Percentiles rank a stretch among this genome's conserved stretches.
These are phyloP conservation scores for Candida pseudoviswanathii DNA, from an alignment of 1,139 yeast genomes.

Conservation along the genomic window DNA sequence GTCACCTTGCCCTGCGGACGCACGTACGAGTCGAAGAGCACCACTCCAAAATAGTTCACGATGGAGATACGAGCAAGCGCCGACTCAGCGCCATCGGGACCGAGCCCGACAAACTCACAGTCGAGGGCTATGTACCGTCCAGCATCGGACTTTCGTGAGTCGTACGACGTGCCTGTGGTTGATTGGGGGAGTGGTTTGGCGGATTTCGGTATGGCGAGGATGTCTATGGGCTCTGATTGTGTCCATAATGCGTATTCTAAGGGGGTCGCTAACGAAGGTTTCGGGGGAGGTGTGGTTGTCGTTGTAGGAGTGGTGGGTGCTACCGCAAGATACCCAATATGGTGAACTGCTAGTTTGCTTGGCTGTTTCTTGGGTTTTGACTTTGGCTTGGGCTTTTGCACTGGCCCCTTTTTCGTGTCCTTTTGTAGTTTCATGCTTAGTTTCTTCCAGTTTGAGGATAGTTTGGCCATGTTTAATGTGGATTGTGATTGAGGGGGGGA, in stretches of 20 bases:
- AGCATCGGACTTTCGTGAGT: slow-evolving; percentile 36
- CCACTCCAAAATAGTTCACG: slow-evolving; percentile 79
- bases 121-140: slow-evolving; percentile 85
- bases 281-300: slow-evolving; percentile 1
- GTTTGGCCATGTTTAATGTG: slow-evolving; percentile 18
- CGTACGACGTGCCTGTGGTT: slow-evolving; percentile 7
- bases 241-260: slow-evolving; percentile 34
- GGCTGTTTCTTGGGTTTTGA: slow-evolving; percentile 5
- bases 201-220: slow-evolving; percentile 17
- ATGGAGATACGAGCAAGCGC: slow-evolving; percentile 86
- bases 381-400: not conserved
- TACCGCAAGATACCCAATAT: slow-evolving; percentile 1
- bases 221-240: slow-evolving; percentile 26
- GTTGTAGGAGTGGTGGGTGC: not conserved
- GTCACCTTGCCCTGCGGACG: slow-evolving; percentile 74
- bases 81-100: slow-evolving; percentile 66
- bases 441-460: slow-evolving; percentile 41
- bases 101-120: slow-evolving; percentile 94
- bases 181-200: slow-evolving; percentile 8
- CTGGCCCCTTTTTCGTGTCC: slow-evolving; percentile 7
- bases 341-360: not conserved
- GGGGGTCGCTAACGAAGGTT: slow-evolving; percentile 15
- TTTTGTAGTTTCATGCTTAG: slow-evolving; percentile 27
- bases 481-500: not conserved
- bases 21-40: slow-evolving; percentile 72